Conservation (phyloP, 768 basidiomycete species). For the Kwoniella shandongensis region DNA sequence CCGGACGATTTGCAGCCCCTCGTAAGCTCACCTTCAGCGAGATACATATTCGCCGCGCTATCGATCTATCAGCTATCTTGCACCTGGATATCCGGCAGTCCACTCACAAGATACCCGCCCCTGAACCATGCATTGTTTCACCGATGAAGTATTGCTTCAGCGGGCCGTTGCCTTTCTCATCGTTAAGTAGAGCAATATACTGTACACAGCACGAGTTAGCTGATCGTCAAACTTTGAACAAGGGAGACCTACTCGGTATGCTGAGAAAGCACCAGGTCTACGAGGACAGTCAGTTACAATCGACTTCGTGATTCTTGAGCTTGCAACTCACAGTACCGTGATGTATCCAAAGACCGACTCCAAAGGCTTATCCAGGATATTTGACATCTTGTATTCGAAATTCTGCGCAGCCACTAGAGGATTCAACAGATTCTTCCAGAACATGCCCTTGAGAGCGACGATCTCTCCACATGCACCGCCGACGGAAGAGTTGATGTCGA, state of each 20-base stretch:
- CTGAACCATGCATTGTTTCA: constrained; percentile 71
- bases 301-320: not conserved
- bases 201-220: not conserved
- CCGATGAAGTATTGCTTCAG: constrained; percentile 95
- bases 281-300: not conserved
- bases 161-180: constrained; percentile 76
- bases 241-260: constrained; percentile 67
- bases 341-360: constrained; percentile 63
- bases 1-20: not conserved
- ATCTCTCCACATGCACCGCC: constrained; percentile 98
- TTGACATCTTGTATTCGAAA: constrained; percentile 85
- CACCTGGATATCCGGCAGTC: not conserved
- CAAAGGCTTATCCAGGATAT: constrained; percentile 87
- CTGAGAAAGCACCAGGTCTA: constrained; percentile 82
- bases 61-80: not conserved
- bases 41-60: constrained; percentile 59
- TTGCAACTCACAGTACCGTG: constrained; percentile 65
- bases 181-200: constrained; percentile 86
- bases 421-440: constrained; percentile 77
- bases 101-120: constrained; percentile 53
- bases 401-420: constrained; percentile 90
- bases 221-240: constrained; percentile 46
- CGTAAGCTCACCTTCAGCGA: constrained; percentile 72
- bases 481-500: constrained; percentile 68
- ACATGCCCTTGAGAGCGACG: constrained; percentile 84